phyloP scores from a whole-genome alignment of 2,329 filamentous ascomycete genomes.

The Decorospora gaudefroyi region DNA sequence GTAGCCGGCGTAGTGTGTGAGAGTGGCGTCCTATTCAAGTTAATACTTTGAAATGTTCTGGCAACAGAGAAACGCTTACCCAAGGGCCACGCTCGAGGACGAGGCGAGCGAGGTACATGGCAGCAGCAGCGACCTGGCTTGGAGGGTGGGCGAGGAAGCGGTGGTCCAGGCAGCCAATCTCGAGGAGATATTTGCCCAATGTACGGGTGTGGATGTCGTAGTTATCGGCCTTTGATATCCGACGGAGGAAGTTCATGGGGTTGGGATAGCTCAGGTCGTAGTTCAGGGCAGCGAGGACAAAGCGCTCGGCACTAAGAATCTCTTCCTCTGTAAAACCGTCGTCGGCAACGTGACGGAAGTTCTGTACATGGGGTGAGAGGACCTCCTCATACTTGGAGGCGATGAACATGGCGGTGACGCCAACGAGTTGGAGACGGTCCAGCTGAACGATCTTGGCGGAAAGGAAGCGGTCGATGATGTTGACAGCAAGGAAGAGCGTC shows the following conservation, averaged over 20 bases:
- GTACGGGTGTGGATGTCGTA: slow-evolving; percentile 98
- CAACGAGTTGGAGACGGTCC: slow-evolving; percentile 92
- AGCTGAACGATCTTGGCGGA: slow-evolving; percentile 94
- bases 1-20: slow-evolving; percentile 91
- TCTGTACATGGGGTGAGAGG: slow-evolving; percentile 91
- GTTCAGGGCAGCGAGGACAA: slow-evolving; percentile 85
- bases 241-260: slow-evolving; percentile 98
- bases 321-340: slow-evolving; percentile 94
- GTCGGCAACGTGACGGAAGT: slow-evolving; percentile 96
- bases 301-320: slow-evolving; percentile 95
- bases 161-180: slow-evolving; percentile 94
- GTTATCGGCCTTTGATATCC: slow-evolving; percentile 98
- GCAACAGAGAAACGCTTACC: slow-evolving; percentile 72
- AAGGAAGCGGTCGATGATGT: slow-evolving; percentile 97
- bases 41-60: neutral
- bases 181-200: slow-evolving; percentile 95
- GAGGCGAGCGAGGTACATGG: slow-evolving; percentile 92
- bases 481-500: slow-evolving; percentile 94
- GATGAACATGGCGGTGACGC: slow-evolving; percentile 99
- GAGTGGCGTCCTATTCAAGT: slow-evolving; percentile 70
- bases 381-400: slow-evolving; percentile 99
- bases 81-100: slow-evolving; percentile 90
- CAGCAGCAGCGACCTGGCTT: slow-evolving; percentile 85
- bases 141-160: slow-evolving; percentile 89
- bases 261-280: slow-evolving; percentile 99